phyloP scores from a whole-genome alignment of 306 rosid genomes.

The Vigna radiata region DNA sequence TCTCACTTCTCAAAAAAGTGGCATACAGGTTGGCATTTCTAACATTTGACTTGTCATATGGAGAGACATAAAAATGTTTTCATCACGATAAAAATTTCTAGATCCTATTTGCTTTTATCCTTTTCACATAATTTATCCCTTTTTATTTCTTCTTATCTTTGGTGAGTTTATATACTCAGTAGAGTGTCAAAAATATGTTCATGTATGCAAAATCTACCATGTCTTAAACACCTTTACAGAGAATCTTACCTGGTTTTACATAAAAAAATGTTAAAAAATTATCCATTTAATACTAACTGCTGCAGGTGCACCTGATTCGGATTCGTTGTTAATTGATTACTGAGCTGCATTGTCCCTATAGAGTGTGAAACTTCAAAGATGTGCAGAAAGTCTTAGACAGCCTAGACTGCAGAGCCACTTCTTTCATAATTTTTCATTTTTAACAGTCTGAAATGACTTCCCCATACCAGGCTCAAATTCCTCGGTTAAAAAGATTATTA shows the following conservation, averaged over 20 bases:
- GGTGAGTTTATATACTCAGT: background rate
- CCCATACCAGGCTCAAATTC: conserved; percentile 12
- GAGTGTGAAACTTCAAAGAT: background rate
- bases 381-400: background rate
- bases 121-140: too few relatives aligned
- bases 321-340: conserved; percentile 14
- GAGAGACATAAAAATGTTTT: background rate
- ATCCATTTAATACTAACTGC: conserved; percentile 3
- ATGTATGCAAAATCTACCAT: background rate
- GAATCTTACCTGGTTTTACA: background rate
- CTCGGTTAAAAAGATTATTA: background rate
- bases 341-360: conserved; percentile 29
- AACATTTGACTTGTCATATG: background rate
- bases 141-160: background rate
- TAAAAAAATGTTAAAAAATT: background rate
- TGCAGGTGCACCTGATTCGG: conserved; percentile 26
- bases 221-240: background rate
- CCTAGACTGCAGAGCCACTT: conserved; percentile 44
- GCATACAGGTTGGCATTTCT: conserved; percentile 36
- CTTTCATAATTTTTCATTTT: conserved; percentile 11
- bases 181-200: background rate
- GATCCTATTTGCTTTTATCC: too few relatives aligned
- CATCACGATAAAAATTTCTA: background rate
- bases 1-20: conserved; percentile 3
- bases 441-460: conserved; percentile 26